Evolutionary conservation across 768 basidiomycete species (phyloP).

Genomic region (Auricularia heimuer): DNA sequence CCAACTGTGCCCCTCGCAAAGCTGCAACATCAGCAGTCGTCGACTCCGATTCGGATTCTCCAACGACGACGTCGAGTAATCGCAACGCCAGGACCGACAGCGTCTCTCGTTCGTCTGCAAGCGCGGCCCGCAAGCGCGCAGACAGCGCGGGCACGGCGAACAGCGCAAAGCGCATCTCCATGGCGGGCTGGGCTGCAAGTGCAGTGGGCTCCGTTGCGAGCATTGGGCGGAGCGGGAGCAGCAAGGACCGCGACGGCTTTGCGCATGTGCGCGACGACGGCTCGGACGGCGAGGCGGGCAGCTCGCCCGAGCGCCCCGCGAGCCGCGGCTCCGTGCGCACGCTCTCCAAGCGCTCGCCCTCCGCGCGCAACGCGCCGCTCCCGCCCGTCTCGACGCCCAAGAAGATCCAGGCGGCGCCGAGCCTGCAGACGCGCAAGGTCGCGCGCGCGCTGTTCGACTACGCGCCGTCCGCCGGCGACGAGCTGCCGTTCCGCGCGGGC

Average conservation of each 20-base stretch:
- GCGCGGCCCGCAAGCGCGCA: slow-evolving; percentile 55
- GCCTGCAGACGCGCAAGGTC: slow-evolving; percentile 20
- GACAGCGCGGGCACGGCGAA: slow-evolving; percentile 36
- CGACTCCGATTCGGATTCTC: neutral
- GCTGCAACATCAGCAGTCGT: neutral
- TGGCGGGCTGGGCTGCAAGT: slow-evolving; percentile 8
- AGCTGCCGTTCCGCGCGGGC: slow-evolving; percentile 64
- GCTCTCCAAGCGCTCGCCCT: slow-evolving; percentile 14
- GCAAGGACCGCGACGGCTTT: slow-evolving; percentile 34
- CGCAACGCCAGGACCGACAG: neutral
- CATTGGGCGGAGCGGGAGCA: slow-evolving; percentile 25
- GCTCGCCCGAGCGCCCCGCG: slow-evolving; percentile 7
- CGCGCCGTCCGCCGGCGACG: slow-evolving; percentile 54
- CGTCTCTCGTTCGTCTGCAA: slow-evolving; percentile 31
- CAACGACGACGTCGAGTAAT: slow-evolving; percentile 1
- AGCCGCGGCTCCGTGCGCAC: slow-evolving; percentile 12
- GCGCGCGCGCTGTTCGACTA: slow-evolving; percentile 73
- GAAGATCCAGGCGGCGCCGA: slow-evolving; percentile 10
- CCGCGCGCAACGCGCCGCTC: neutral
- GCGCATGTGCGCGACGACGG: slow-evolving; percentile 42
- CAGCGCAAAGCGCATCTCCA: slow-evolving; percentile 1
- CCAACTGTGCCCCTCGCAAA: slow-evolving; percentile 7
- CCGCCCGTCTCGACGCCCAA: neutral
- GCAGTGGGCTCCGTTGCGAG: slow-evolving; percentile 4
- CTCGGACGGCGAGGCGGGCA: slow-evolving; percentile 15